Evolutionary conservation across 116 monocot species (phyloP).

Genomic region (Trichopus zeylanicus): DNA sequence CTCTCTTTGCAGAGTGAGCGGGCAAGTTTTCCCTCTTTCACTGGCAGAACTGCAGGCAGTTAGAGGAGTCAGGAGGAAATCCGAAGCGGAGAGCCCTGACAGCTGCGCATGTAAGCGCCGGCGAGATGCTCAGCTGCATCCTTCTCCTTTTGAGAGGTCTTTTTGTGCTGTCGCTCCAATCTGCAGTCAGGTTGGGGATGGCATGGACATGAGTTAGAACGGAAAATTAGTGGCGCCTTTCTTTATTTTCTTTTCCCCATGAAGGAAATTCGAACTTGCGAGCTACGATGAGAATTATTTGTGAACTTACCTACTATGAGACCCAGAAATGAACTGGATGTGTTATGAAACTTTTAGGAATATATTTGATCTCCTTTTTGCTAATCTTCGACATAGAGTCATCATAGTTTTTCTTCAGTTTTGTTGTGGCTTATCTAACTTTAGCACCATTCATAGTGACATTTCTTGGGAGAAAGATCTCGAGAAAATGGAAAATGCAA

Average conservation of each 20-base stretch:
- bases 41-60: conserved; percentile 68
- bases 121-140: conserved; percentile 65
- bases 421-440: background rate
- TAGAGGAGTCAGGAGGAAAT: conserved; percentile 92
- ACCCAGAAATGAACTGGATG: background rate
- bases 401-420: background rate
- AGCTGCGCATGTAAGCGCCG: conserved; percentile 78
- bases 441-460: background rate
- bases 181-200: conserved; percentile 88
- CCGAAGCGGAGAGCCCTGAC: conserved; percentile 53
- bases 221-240: conserved; percentile 10
- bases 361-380: background rate
- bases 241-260: conserved; percentile 3
- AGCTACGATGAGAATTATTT: background rate
- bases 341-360: background rate
- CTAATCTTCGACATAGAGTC: background rate
- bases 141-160: conserved; percentile 93
- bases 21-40: conserved; percentile 85
- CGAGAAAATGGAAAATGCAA: background rate
- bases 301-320: background rate
- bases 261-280: background rate
- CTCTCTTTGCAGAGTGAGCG: conserved; percentile 96
- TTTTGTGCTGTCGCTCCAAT: conserved; percentile 64
- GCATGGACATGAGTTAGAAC: conserved; percentile 92
- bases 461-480: background rate